Conservation (phyloP, 2,329 filamentous ascomycete species). For the Didymella sp. region DNA sequence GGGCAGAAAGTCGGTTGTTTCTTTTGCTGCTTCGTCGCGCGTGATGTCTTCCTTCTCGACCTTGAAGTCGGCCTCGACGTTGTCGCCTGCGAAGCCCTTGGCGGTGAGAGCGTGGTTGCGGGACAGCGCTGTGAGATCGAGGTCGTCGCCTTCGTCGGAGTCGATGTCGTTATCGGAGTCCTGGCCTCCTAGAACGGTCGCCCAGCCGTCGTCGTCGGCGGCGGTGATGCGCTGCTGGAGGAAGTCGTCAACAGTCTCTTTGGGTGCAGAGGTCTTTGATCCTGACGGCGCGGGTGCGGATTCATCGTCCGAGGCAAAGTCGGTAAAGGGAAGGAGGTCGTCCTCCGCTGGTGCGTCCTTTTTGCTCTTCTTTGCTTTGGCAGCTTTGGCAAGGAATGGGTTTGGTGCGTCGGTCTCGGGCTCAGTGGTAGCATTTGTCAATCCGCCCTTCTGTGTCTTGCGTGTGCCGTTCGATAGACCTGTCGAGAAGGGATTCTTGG, state of each 20-base stretch:
- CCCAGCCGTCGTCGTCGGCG: slow-evolving; percentile 54
- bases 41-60: slow-evolving; percentile 76
- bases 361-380: slow-evolving; percentile 36
- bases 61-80: slow-evolving; percentile 81
- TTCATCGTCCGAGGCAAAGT: slow-evolving; percentile 16
- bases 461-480: slow-evolving; percentile 24
- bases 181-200: slow-evolving; percentile 51
- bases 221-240: slow-evolving; percentile 43
- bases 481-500: slow-evolving; percentile 25
- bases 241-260: slow-evolving; percentile 35
- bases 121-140: slow-evolving; percentile 51
- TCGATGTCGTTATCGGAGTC: slow-evolving; percentile 37
- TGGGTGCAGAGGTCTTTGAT: neutral
- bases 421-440: slow-evolving; percentile 9
- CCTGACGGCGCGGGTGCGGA: slow-evolving; percentile 4
- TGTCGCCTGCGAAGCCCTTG: slow-evolving; percentile 83
- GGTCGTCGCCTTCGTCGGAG: slow-evolving; percentile 50
- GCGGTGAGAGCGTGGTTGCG: slow-evolving; percentile 73
- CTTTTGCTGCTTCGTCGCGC: slow-evolving; percentile 81
- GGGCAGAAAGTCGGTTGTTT: slow-evolving; percentile 82
- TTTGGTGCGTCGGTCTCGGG: slow-evolving; percentile 24
- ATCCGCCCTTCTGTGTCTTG: slow-evolving; percentile 16
- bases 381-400: slow-evolving; percentile 45
- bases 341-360: slow-evolving; percentile 24
- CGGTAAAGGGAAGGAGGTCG: slow-evolving; percentile 22